Base-by-base conservation (phyloP, 2,329 filamentous ascomycete genomes). In the Aureobasidium melanogenum region DNA sequence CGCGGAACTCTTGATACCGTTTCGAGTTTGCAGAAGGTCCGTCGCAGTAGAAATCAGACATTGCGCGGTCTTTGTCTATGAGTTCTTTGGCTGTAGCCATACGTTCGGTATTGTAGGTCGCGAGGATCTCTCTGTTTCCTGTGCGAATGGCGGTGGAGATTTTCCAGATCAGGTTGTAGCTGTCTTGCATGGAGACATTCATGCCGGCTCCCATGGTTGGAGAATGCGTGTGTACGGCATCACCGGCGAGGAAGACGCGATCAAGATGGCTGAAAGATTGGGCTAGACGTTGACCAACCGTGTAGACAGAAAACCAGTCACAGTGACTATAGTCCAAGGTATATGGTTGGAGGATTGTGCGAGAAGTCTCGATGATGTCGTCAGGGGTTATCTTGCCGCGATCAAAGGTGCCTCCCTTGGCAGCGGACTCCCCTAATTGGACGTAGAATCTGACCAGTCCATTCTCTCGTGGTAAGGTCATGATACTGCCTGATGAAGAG, bases 391-490 rank as follows among this genome's bases (percentile, higher is more conserved):
- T 84, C 64, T 26, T 57, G 39, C 82, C 81, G 15, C 65, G 28
- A 19, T 57, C 52, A 19, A 36, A 36, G 41, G 26, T 14, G 41
- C n/a, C 12, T 28, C 10, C 54, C 41, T 12, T 10, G 9, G 7
- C n/a, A n/a, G 28, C 5, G 9, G 54, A 46, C 84, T 38, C 54
- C 5, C 54, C 54, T 17, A 65, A 56, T 57, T 71, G 69, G 58
- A 73, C 73, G 62, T 73, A 73, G 54, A 73, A 70, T 12, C 72
- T 62, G 9, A 67, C 67, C 1, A 74, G 62, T 32, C 70, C 71
- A 15, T 69, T 68, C 59, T 73, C 72, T 38, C 72, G 63, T 0
- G 88, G 88, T 62, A 93, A 91, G 5, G 91, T 85, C 84, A 92
- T 88, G 69, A 92, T 89, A 1, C 87, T 87, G 57, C 85, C 77